Base-by-base conservation (phyloP, 208 protist species). In the Leishmania lainsoni region DNA sequence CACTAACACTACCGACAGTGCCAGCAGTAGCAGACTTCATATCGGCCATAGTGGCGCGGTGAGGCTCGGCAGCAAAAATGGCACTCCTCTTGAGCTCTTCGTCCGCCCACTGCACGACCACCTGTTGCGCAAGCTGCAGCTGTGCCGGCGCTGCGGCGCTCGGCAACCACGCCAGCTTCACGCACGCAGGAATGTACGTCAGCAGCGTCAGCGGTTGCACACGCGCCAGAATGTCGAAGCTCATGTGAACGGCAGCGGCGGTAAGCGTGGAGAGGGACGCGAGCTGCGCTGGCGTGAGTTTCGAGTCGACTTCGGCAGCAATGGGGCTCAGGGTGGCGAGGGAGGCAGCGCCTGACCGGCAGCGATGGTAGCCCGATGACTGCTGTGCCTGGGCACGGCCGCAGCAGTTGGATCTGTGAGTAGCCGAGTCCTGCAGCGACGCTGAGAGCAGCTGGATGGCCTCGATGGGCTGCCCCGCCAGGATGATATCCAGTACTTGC, bases 201-300 rank as follows among this genome's bases (percentile, higher is more conserved):
- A 88, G 56, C 2, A 88, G 68, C 35, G 29, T 65, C 39, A 86
- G 76, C 52, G 85, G 85, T 70, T 86, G 81, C 54, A 77, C 79
- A 29, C 17, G 4, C 49, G 74, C 78, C 51, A 82, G 65, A 5
- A 58, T 26, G 5, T 82, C 82, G 48, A 75, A 68, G 48, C 63
- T 80, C 42, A 86, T 74, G 20, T 72, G 78, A 49, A 72, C 78
- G 20, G 78, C 65, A 20, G 78, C 72, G 49, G 77, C 76, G 0
- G 82, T 82, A 51, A 82, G 52, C 32, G 81, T 73, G 65, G 73
- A 79, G 66, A 86, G 71, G 1, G 82, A 59, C 9, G 54, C 68
- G 49, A 72, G 78, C 45, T 86, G 82, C 78, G 52, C 71, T 51
- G 75, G 52, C 0, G 82, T 63, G 39, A 71, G 63, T 32, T 65